Percentiles rank a stretch among this genome's conserved stretches.
Evolutionary conservation across 495 filamentous ascomycete species (phyloP).

Genomic region (Trichocladium antarcticum): DNA sequence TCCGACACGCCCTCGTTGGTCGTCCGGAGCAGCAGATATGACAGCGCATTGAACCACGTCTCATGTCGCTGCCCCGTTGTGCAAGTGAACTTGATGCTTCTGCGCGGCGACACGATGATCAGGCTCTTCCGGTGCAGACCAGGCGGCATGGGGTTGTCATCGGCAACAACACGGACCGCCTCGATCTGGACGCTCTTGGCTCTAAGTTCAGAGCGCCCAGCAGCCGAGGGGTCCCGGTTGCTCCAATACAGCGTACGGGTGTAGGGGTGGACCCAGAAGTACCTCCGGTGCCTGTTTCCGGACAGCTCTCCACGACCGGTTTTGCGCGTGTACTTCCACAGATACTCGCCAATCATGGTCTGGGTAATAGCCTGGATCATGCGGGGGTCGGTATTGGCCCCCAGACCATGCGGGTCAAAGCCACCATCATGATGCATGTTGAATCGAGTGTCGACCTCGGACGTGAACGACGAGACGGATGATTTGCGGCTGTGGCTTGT

Average conservation of each 20-base stretch:
- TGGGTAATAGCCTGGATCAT: slow-evolving; percentile 99
- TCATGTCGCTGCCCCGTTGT: slow-evolving; percentile 88
- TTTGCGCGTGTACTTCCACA: slow-evolving; percentile 98
- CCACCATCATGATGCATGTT: slow-evolving; percentile 53
- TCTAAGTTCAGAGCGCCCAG: slow-evolving; percentile 64
- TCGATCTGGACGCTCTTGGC: slow-evolving; percentile 95
- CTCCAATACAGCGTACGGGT: slow-evolving; percentile 96
- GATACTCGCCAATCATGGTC: slow-evolving; percentile 97
- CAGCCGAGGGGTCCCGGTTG: slow-evolving; percentile 71
- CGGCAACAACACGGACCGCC: slow-evolving; percentile 81
- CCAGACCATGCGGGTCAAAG: slow-evolving; percentile 48
- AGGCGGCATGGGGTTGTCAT: slow-evolving; percentile 92
- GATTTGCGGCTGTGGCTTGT: slow-evolving; percentile 50
- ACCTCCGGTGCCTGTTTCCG: slow-evolving; percentile 76
- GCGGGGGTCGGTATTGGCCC: slow-evolving; percentile 69
- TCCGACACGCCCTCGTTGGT: slow-evolving; percentile 48
- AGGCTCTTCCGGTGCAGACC: slow-evolving; percentile 90
- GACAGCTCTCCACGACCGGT: slow-evolving; percentile 78
- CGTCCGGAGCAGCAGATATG: slow-evolving; percentile 77
- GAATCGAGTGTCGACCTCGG: slow-evolving; percentile 84
- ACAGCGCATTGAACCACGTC: slow-evolving; percentile 96
- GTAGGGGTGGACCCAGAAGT: slow-evolving; percentile 99
- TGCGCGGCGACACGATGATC: slow-evolving; percentile 78
- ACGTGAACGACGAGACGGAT: slow-evolving; percentile 89
- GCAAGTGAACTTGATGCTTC: slow-evolving; percentile 84